These are phyloP conservation scores for Rhodotorula sp. DNA, from an alignment of 1,284 basidiomycete species.

Conservation along the genomic window DNA sequence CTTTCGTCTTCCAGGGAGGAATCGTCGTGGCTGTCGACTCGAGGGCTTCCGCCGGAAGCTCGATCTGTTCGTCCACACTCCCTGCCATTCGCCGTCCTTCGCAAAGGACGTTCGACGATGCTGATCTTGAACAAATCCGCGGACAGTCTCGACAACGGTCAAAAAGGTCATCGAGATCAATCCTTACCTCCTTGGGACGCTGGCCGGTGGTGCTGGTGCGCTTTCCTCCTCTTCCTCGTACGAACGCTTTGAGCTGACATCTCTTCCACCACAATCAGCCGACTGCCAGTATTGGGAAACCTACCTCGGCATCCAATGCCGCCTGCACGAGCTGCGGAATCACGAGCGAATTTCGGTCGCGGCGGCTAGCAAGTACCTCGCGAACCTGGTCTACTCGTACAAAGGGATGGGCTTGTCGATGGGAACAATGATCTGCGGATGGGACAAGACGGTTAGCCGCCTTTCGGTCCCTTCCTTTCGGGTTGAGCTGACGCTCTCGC, in stretches of 20 bases:
- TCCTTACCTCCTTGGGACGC: conserved; percentile 94
- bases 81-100: too few species aligned
- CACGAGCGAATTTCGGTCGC: conserved; percentile 97
- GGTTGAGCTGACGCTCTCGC: neutral
- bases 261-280: conserved; percentile 54
- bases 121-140: neutral
- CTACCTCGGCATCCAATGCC: conserved; percentile 96
- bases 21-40: conserved; percentile 99
- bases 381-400: conserved; percentile 96
- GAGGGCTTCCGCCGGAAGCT: conserved; percentile 92
- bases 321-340: conserved; percentile 94
- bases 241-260: neutral
- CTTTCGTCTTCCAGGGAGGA: conserved; percentile 94
- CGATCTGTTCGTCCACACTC: conserved; percentile 81
- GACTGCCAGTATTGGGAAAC: conserved; percentile 98
- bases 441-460: conserved; percentile 88
- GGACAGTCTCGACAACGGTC: conserved; percentile 82
- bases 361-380: conserved; percentile 94
- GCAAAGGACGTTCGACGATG: too few species aligned
- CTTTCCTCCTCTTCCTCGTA: neutral
- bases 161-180: conserved; percentile 99
- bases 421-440: conserved; percentile 99
- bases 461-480: neutral
- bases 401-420: conserved; percentile 99
- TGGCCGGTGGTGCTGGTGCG: conserved; percentile 96